phyloP scores from a whole-genome alignment of 169 alveolate genomes.

The Plasmodium inui region DNA sequence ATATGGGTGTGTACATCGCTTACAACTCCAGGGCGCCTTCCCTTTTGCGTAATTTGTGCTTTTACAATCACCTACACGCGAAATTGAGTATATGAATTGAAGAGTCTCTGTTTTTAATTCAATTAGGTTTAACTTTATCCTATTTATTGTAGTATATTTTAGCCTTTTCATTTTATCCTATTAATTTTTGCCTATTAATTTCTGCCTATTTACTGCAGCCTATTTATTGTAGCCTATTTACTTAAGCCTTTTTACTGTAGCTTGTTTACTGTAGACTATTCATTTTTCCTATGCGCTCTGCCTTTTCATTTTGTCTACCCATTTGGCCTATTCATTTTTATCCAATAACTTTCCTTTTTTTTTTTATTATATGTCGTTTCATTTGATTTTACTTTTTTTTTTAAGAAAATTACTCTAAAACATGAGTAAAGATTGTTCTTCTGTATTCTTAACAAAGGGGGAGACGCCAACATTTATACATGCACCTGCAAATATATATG shows the following conservation, averaged over 20 bases:
- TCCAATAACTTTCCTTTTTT: not conserved
- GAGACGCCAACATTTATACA: not conserved
- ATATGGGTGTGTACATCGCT: not conserved
- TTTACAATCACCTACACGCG: not conserved
- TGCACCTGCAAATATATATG: not conserved
- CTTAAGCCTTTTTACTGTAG: not conserved
- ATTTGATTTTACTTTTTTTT: constrained; percentile 5
- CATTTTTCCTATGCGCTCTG: not conserved
- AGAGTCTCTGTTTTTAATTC: not conserved
- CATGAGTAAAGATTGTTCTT: not conserved
- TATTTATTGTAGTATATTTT: not conserved
- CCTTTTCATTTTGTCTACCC: not conserved
- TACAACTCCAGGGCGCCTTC: not conserved
- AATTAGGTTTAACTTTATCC: constrained; percentile 17
- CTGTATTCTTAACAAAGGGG: not conserved
- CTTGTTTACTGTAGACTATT: not conserved
- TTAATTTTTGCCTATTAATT: not conserved
- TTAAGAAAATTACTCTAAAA: not conserved
- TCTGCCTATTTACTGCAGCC: not conserved
- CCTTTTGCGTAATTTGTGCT: constrained; percentile 13
- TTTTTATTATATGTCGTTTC: not conserved
- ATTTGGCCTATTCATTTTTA: not conserved
- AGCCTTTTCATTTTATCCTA: not conserved
- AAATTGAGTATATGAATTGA: constrained; percentile 13
- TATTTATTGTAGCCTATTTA: not conserved